A percentile compares a stretch with the other conserved stretches of the same genome.
Evolutionary conservation across 2,329 filamentous ascomycete species (phyloP).

Genomic region (Cadophora sp.): DNA sequence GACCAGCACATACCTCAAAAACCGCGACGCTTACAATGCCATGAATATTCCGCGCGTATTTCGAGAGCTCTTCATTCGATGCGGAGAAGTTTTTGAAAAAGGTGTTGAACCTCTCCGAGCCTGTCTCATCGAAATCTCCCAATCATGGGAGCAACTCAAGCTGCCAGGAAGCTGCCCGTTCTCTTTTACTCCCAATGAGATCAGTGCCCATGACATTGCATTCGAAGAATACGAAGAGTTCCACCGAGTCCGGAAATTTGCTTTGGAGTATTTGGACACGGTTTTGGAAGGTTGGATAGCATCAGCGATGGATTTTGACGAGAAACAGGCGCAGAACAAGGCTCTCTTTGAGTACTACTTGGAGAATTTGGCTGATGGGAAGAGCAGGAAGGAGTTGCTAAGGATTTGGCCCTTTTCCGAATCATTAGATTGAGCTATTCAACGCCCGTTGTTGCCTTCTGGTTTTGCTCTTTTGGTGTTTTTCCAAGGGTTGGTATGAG

Average conservation of each 20-base stretch:
- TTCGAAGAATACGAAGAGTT: slow-evolving; percentile 12
- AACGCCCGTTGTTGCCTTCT: background rate
- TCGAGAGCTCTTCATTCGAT: slow-evolving; percentile 18
- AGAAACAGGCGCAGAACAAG: slow-evolving; percentile 9
- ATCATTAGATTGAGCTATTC: slow-evolving; percentile 9
- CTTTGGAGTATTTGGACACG: slow-evolving; percentile 1
- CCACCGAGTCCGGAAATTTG: slow-evolving; percentile 7
- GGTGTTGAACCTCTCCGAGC: slow-evolving; percentile 14
- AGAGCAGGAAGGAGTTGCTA: slow-evolving; percentile 8
- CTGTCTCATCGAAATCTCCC: slow-evolving; percentile 15
- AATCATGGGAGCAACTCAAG: slow-evolving; percentile 18
- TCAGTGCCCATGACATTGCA: slow-evolving; percentile 5
- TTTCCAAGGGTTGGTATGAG: slow-evolving; percentile 1
- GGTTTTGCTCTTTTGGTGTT: background rate
- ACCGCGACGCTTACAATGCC: slow-evolving; percentile 16
- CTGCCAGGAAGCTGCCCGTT: slow-evolving; percentile 16
- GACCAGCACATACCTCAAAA: slow-evolving; percentile 16
- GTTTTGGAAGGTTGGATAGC: slow-evolving; percentile 6
- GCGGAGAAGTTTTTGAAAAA: slow-evolving; percentile 17
- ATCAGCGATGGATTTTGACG: slow-evolving; percentile 2
- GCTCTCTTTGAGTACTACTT: slow-evolving; percentile 11
- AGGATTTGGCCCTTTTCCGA: slow-evolving; percentile 5
- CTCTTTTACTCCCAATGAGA: slow-evolving; percentile 12
- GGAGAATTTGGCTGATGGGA: slow-evolving; percentile 9
- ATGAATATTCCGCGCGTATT: slow-evolving; percentile 17